Evolutionary conservation across 2,329 filamentous ascomycete species (phyloP).

Genomic region (Acrocalymma vagum): DNA sequence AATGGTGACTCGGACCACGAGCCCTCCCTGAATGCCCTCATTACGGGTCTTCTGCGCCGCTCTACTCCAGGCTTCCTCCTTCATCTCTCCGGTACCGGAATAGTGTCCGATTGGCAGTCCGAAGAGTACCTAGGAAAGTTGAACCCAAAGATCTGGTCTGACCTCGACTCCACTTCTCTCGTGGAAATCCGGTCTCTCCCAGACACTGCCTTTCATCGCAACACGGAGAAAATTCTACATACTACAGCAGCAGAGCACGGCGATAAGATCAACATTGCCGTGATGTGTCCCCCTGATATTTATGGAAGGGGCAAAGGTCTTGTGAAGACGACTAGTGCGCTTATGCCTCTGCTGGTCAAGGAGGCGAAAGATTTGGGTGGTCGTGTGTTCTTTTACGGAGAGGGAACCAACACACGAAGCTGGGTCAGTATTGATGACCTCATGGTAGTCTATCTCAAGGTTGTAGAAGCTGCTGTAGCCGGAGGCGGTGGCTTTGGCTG

Average conservation of each 20-base stretch:
- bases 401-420: slow-evolving; percentile 64
- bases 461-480: slow-evolving; percentile 63
- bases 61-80: slow-evolving; percentile 56
- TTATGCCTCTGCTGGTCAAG: slow-evolving; percentile 50
- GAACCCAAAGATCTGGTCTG: slow-evolving; percentile 61
- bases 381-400: slow-evolving; percentile 59
- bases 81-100: slow-evolving; percentile 64
- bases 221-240: slow-evolving; percentile 74
- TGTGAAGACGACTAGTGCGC: slow-evolving; percentile 53
- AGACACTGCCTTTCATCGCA: slow-evolving; percentile 66
- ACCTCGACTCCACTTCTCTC: slow-evolving; percentile 60
- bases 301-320: slow-evolving; percentile 67
- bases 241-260: slow-evolving; percentile 48
- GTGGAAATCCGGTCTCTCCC: slow-evolving; percentile 63
- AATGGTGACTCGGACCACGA: slow-evolving; percentile 39
- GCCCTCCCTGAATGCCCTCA: slow-evolving; percentile 53
- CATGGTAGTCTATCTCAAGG: slow-evolving; percentile 59
- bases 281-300: slow-evolving; percentile 72
- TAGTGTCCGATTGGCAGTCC: slow-evolving; percentile 56
- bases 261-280: slow-evolving; percentile 52
- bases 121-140: slow-evolving; percentile 32
- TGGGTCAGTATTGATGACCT: slow-evolving; percentile 68
- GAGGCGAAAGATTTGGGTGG: slow-evolving; percentile 51
- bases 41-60: slow-evolving; percentile 59
- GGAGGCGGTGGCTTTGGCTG: slow-evolving; percentile 60